A percentile compares a stretch with the other conserved stretches of the same genome.
Conservation (phyloP, 2,329 filamentous ascomycete genomes). For the Hymenoscyphus fraxineus region DNA sequence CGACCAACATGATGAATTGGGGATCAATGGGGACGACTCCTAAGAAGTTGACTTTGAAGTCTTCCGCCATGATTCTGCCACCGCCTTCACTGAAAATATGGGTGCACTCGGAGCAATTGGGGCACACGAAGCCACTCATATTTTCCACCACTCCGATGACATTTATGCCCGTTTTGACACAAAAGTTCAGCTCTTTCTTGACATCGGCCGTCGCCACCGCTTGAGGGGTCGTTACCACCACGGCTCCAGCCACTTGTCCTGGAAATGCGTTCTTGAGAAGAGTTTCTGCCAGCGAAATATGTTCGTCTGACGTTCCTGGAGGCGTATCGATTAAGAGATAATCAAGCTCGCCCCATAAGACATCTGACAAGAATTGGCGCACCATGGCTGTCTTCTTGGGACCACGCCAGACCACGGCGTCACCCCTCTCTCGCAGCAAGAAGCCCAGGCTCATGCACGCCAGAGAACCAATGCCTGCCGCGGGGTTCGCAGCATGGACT, state of each 20-base stretch:
- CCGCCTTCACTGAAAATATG: constrained; percentile 92
- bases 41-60: constrained; percentile 79
- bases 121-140: constrained; percentile 90
- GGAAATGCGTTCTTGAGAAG: constrained; percentile 61
- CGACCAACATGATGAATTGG: constrained; percentile 82
- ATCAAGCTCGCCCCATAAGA: constrained; percentile 83
- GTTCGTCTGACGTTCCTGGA: constrained; percentile 93
- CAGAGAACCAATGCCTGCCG: constrained; percentile 56
- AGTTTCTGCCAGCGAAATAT: constrained; percentile 90
- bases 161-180: constrained; percentile 75
- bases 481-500: constrained; percentile 62
- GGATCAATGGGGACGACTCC: constrained; percentile 90
- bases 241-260: constrained; percentile 76
- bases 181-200: constrained; percentile 81
- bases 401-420: constrained; percentile 95
- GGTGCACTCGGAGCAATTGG: constrained; percentile 77
- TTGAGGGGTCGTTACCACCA: constrained; percentile 94
- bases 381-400: constrained; percentile 99
- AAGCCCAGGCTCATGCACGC: constrained; percentile 93
- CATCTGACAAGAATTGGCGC: constrained; percentile 88
- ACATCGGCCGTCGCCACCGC: constrained; percentile 92
- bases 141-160: constrained; percentile 94
- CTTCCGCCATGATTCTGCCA: constrained; percentile 80
- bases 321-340: constrained; percentile 94
- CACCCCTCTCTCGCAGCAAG: constrained; percentile 74